A percentile compares a stretch with the other conserved stretches of the same genome.
Evolutionary conservation across 441 rosid species (phyloP).

Genomic region (Francoa sonchifolia): DNA sequence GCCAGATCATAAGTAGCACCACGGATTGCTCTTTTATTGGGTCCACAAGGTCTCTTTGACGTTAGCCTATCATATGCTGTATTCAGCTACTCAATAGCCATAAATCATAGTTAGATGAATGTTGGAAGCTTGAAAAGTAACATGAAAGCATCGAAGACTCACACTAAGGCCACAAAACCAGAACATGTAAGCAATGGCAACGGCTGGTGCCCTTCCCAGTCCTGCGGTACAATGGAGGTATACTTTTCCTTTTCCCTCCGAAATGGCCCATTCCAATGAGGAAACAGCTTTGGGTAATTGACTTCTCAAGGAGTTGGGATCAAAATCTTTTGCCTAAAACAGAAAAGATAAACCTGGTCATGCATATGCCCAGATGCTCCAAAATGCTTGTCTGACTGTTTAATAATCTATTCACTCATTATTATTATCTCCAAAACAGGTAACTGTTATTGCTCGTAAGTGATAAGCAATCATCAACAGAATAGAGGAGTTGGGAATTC

Average conservation of each 20-base stretch:
- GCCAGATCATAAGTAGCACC: slow-evolving; percentile 84
- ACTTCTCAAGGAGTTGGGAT: slow-evolving; percentile 68
- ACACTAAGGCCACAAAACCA: slow-evolving; percentile 68
- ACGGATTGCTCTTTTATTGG: slow-evolving; percentile 57
- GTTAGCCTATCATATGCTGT: slow-evolving; percentile 56
- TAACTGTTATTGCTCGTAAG: neutral
- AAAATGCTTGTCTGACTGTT: neutral
- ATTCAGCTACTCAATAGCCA: slow-evolving; percentile 35
- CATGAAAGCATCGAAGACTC: slow-evolving; percentile 19
- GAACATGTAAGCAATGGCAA: slow-evolving; percentile 66
- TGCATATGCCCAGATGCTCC: neutral
- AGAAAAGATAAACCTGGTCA: neutral
- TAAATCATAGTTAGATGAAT: slow-evolving; percentile 7
- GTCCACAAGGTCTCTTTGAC: slow-evolving; percentile 72
- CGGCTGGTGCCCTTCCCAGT: slow-evolving; percentile 88
- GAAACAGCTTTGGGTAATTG: slow-evolving; percentile 74
- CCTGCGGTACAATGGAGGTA: slow-evolving; percentile 93
- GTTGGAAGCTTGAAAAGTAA: neutral
- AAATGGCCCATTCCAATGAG: slow-evolving; percentile 70
- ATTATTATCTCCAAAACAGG: neutral
- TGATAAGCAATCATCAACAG: neutral
- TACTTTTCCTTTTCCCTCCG: slow-evolving; percentile 62
- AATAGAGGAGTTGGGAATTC: too few relatives aligned
- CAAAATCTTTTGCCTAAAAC: slow-evolving; percentile 70
- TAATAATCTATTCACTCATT: neutral